Base-by-base conservation (phyloP, 208 protist species). In the Acanthamoeba rhysodes region DNA sequence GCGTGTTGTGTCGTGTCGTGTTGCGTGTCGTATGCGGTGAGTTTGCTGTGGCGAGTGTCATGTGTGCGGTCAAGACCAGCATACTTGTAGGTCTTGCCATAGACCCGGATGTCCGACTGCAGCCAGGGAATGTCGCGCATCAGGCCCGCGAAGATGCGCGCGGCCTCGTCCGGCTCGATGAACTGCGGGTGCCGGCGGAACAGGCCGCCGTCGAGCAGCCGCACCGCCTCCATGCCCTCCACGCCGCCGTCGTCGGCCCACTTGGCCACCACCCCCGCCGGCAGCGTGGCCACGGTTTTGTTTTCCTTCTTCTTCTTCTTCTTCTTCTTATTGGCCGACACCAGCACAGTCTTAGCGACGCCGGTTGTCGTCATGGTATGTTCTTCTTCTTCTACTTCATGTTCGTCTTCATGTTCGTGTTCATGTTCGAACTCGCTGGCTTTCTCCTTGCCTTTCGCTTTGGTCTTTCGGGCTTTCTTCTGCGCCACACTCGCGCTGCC, bases 21-120 rank as follows among this genome's bases (percentile, higher is more conserved):
- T n/a, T 78, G 37, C 70, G 27, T 22, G 70, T 8, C 20, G 14
- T 27, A 2, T 16, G 66, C n/a, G 22, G 62, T 68, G 62, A 20
- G 24, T n/a, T 8, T 68, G 0, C n/a, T n/a, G n/a, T n/a, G 62
- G 62, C 8, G 62, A 68, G 16, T 22, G 62, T 68, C 53, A 18
- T 18, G 53, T 57, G 16, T 18, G 53, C 53, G 53, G 16, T 16
- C 66, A 74, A 10, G 12, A 78, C 3, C 4, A 74, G 22, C 2
- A 32, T 45, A 78, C 74, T 82, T 82, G 45, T 82, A 82, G 22
- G 74, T 82, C 37, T 82, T 82, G 74, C 74, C 74, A 24, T 82
- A 82, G 37, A 82, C 37, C 37, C 3, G 53, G 24, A 82, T 50
- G 74, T 82, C 74, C 16, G 74, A 82, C 74, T 82, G 74, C 45